These are phyloP conservation scores for Dissophora globulifera DNA, from an alignment of 192 early-diverging fungal genomes.

Conservation along the genomic window DNA sequence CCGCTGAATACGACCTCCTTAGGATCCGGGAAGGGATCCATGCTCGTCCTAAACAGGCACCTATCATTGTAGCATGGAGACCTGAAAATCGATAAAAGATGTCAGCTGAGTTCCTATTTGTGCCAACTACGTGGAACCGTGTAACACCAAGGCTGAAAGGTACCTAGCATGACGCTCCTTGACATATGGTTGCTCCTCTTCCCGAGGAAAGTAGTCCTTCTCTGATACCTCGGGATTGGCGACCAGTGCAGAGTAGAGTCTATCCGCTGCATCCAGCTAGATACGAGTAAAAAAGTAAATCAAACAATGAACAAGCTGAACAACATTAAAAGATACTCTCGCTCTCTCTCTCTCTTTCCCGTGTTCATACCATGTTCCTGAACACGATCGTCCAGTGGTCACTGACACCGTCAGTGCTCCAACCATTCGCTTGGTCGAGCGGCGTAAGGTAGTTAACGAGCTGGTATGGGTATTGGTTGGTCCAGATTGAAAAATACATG, in stretches of 20 bases:
- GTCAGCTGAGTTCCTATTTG: too few species aligned
- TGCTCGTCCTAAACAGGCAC: conserved; percentile 62
- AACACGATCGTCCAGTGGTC: conserved; percentile 62
- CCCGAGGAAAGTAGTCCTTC: conserved; percentile 59
- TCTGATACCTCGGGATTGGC: conserved; percentile 48
- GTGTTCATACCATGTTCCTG: conserved; percentile 55
- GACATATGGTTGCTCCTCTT: conserved; percentile 56
- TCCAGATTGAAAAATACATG: conserved; percentile 69
- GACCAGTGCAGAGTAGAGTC: conserved; percentile 55
- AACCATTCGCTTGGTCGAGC: conserved; percentile 53
- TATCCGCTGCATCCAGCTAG: conserved; percentile 62
- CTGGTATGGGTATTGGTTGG: conserved; percentile 70
- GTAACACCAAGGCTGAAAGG: too few species aligned
- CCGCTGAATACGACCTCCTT: conserved; percentile 40
- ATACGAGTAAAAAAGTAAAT: not conserved
- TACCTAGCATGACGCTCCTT: conserved; percentile 58
- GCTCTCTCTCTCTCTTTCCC: too few species aligned
- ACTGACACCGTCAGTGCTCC: conserved; percentile 54
- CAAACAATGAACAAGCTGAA: too few species aligned
- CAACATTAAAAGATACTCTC: too few species aligned
- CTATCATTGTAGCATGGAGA: conserved; percentile 61
- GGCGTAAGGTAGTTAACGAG: conserved; percentile 59
- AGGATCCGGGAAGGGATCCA: conserved; percentile 59
- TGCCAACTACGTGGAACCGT: too few species aligned
- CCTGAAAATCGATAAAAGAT: too few species aligned